Evolutionary conservation across 371 early-diverging fungal species (phyloP), one percentile per base, ranked within the genome.

Genomic region (Chytridiales sp.): DNA sequence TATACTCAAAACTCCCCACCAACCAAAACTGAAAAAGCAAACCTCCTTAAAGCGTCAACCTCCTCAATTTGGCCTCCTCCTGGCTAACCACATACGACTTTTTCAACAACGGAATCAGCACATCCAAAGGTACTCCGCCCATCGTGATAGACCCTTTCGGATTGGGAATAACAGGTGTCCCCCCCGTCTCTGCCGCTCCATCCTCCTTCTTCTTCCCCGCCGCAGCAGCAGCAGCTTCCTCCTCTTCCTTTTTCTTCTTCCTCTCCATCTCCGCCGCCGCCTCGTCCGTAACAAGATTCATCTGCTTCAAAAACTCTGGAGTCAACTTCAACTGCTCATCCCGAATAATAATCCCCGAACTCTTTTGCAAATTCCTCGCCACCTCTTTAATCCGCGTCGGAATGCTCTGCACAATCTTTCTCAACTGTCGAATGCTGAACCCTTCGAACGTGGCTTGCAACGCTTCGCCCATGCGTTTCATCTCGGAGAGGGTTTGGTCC

Each of bases 281-380:
- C 15, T 15, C 15, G 9, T 51, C 46, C 42, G 32, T 29, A n/a
- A 34, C n/a, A 38, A 64, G 38, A 31, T 53, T 51, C 58, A 62
- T 53, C 27, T 55, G 52, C 52, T 69, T 62, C 67, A 75, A 67
- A 58, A 75, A 75, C 41, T 64, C 69, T 9, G 75, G 75, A 21
- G 76, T 75, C 2, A 76, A 43, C 60, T 76, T 76, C 30, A 76
- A 48, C 15, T 39, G 55, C 32, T 69, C 69, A 29, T 73, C 73
- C 55, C 62, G 40, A 38, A 76, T 73, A 48, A 73, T 73, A 46
- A 76, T 76, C 9, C 76, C 76, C 13, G 53, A 60, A 32, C 51
- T 47, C 49, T 68, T 51, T 44, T 73, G 66, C 50, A 76, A 40
- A 42, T 60, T 46, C 66, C 53, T 63, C 22, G 74, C 73, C 22